Evolutionary conservation across 1,284 basidiomycete species (phyloP), one percentile per base, ranked within the genome.

Genomic region (Sporisorium exsertum): DNA sequence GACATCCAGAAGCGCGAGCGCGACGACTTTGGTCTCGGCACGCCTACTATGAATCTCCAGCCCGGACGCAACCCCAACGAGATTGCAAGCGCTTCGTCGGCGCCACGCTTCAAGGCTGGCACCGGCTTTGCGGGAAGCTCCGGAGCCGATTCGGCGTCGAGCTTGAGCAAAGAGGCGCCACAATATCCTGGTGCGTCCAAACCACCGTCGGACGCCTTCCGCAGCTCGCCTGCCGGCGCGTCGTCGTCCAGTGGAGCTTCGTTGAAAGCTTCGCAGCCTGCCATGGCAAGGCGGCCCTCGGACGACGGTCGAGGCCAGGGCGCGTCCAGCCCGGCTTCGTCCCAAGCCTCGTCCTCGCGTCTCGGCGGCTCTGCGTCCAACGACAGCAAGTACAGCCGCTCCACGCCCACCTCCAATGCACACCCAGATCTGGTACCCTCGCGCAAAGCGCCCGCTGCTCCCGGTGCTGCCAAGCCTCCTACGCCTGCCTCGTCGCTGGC

Each of bases 1-100:
- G 94, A 97, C 85, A 94, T 95, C 81, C 94, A 97, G 88, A 95
- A 94, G 86, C 91, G 92, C n/a, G 93, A 93, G 70, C 87, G 92
- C 82, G 94, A 95, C 80, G 91, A 92, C 29, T 86, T 81, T 55
- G 84, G 84, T n/a, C 78, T 85, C n/a, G 84, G 81, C 42, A 75
- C 79, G 1, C 80, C 83, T 0, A 84, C 80, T 37, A 84, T 84
- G 81, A 84, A 84, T 56, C 37, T 84, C 26, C 83, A 82, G 49
- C 56, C 83, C 16, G 82, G 83, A 42, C 68, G 77, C 53, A 75
- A 72, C 35, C 66, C 78, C 35, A 72, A 55, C 64, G 69, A 75
- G 40, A 56, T 70, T 4, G 33, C 70, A 12, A 33, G 60, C 18
- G 71, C 74, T 20, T 56, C 70, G 13, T 73, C 74, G 6, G 65